Conservation (phyloP, 2,329 filamentous ascomycete genomes). For the Tothia fuscella region DNA sequence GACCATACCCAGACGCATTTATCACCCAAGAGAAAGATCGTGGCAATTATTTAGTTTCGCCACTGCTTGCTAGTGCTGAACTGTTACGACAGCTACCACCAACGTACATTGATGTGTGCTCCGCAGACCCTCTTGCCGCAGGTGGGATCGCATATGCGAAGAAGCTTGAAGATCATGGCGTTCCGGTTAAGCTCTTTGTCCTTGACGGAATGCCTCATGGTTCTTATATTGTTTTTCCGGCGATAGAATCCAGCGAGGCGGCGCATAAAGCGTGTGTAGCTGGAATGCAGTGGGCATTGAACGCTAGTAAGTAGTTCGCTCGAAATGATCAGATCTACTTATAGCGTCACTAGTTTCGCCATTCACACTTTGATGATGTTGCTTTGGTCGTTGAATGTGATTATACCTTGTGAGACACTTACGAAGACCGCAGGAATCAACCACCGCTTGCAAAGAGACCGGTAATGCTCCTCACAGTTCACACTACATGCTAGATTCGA, state of each 20-base stretch:
- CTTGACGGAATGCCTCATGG: conserved; percentile 4
- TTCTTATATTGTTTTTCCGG: neutral
- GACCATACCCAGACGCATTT: neutral
- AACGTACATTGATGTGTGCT: conserved; percentile 1
- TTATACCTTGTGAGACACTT: too few species aligned
- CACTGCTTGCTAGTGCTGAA: neutral
- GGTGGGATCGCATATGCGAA: neutral
- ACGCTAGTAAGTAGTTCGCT: neutral
- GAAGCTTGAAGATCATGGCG: neutral
- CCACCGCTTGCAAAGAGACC: too few species aligned
- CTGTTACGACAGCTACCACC: neutral
- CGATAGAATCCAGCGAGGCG: neutral
- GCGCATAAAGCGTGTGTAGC: neutral
- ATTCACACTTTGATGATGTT: too few species aligned
- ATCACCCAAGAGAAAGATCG: neutral
- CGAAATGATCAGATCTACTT: too few species aligned
- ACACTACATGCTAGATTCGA: too few species aligned
- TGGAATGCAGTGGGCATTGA: conserved; percentile 2
- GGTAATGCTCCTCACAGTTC: too few species aligned
- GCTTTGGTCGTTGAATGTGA: too few species aligned
- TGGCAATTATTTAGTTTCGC: neutral
- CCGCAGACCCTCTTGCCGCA: neutral
- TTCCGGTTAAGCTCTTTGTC: neutral
- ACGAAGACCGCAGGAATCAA: too few species aligned
- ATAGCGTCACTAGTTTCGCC: too few species aligned